Percentiles rank a stretch among this genome's conserved stretches.
Evolutionary conservation across 1,284 basidiomycete genomes (phyloP).

Genomic region (Lignosus rhinocerotis): DNA sequence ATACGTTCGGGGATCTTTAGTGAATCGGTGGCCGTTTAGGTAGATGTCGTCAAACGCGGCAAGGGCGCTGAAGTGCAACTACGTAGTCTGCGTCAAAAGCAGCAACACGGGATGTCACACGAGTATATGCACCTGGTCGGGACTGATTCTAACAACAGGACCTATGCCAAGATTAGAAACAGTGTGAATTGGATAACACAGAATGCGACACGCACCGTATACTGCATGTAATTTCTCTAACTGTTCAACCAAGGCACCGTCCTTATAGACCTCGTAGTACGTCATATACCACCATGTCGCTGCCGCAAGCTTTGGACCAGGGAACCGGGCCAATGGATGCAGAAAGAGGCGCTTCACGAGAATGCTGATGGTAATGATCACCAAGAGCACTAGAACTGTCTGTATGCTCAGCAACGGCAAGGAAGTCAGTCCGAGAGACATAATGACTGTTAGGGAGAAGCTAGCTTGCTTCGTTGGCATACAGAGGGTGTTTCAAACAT

Average conservation of each 20-base stretch:
- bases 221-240: background rate
- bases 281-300: constrained; percentile 4
- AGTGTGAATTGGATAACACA: background rate
- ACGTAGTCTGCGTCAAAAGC: background rate
- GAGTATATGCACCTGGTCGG: background rate
- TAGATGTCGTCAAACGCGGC: background rate
- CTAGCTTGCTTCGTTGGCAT: no score
- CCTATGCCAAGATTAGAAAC: background rate
- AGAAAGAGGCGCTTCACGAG: background rate
- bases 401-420: background rate
- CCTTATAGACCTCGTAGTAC: background rate
- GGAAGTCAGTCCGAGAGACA: background rate
- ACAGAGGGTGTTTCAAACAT: no score
- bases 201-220: background rate
- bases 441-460: no score
- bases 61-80: background rate
- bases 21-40: background rate
- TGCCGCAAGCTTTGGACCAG: background rate
- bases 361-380: background rate
- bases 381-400: background rate
- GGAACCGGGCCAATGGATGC: background rate
- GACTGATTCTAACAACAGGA: background rate
- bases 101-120: background rate
- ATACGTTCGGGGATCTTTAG: background rate
- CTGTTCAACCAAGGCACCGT: background rate